Evolutionary conservation across 345 rosid species (phyloP).

Genomic region (Dipteronia dyeriana): DNA sequence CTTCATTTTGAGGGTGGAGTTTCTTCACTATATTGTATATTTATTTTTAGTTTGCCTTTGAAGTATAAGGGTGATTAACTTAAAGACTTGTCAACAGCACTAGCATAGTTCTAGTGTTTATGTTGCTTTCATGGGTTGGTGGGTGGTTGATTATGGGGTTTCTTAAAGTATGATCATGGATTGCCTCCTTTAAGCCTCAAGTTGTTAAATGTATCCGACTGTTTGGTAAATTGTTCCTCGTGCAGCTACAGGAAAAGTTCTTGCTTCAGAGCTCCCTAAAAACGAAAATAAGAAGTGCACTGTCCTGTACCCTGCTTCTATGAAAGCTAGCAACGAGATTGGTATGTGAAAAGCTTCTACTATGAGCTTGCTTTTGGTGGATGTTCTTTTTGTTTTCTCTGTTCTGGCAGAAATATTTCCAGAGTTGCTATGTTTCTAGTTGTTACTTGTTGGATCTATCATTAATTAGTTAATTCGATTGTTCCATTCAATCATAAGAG

Average conservation of each 20-base stretch:
- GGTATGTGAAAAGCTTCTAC: constrained; percentile 43
- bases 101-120: not conserved
- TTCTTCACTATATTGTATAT: not conserved
- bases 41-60: not conserved
- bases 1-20: not conserved
- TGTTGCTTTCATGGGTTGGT: constrained; percentile 1
- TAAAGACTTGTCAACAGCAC: not conserved
- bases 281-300: constrained; percentile 55
- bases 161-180: not conserved
- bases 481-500: not conserved
- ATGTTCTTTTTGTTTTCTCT: not conserved
- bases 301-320: constrained; percentile 95
- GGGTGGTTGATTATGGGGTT: not conserved
- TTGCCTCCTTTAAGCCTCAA: not conserved
- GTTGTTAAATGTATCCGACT: constrained; percentile 1
- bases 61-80: not conserved
- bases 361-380: not conserved
- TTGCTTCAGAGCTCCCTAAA: constrained; percentile 94
- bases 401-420: not conserved
- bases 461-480: not conserved
- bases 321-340: constrained; percentile 85
- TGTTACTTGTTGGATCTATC: not conserved
- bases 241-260: constrained; percentile 88
- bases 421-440: not conserved
- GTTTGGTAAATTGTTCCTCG: not conserved